Evolutionary conservation across 164 flowering plant species (phyloP), one percentile per base, ranked within the genome.

Genomic region (Paratinospora sagittata): DNA sequence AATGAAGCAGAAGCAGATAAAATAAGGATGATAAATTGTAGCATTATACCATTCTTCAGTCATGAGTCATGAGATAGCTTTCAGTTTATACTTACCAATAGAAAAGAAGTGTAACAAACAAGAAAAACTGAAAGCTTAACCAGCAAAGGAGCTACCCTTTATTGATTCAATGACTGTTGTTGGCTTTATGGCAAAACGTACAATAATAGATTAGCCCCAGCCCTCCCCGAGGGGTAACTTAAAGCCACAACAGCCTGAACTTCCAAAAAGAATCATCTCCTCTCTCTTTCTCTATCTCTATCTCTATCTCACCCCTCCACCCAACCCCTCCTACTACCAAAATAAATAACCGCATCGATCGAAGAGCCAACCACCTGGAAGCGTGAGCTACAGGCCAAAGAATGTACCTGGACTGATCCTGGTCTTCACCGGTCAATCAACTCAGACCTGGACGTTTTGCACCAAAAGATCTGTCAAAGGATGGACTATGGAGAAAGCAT

Each of bases 171-270:
- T 16, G 21, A 52, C 58, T 14, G 58, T 52, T 52, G 58, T n/a
- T 52, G 58, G 58, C 58, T 52, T 19, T 16, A 19, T 49, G 55
- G 16, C n/a, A 49, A 49, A 49, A 49, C 19, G n/a, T 49, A 49
- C 55, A 49, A 49, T 21, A 6, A 21, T 8, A 52, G 58, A n/a
- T 10, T 7, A 14, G 58, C 58, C 58, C n/a, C 5, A 4, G 58
- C 58, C 58, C 58, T 21, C 19, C 58, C 16, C 16, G 19, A 21
- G 16, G 58, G 58, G 58, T 21, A 14, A 52, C 21, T 52, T 8
- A 39, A 62, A 68, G 72, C 71, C 75, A 52, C 70, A 43, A 45
- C 73, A 27, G 62, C 70, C 74, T 70, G 67, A 70, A 58, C 33
- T 65, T 58, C 43, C 66, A 52, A 52, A 74, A 63, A 71, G 66